Evolutionary conservation across 352 stramenopile genomes (phyloP).

Genomic region (Globisporangium yorkense): DNA sequence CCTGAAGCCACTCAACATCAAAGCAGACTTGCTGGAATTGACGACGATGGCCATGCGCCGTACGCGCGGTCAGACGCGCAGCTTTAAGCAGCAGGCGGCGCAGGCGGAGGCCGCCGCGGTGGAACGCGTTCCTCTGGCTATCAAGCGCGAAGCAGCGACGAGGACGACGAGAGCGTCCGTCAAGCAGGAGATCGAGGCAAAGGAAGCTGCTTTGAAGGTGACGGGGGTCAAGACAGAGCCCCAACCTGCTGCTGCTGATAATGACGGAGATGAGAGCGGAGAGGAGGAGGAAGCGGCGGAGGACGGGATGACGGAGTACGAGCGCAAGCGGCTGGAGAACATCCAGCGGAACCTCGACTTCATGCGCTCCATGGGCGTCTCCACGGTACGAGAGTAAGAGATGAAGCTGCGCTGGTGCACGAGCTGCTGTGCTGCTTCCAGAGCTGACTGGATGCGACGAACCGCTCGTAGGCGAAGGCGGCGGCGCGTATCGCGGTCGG

Average conservation of each 20-base stretch:
- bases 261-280: background rate
- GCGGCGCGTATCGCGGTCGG: slow-evolving; percentile 41
- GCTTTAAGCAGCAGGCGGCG: slow-evolving; percentile 5
- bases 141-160: background rate
- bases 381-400: slow-evolving; percentile 27
- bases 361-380: slow-evolving; percentile 80
- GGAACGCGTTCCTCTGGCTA: background rate
- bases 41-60: slow-evolving; percentile 5
- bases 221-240: slow-evolving; percentile 8
- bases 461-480: slow-evolving; percentile 44
- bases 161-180: background rate
- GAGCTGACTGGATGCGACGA: background rate
- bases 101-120: background rate
- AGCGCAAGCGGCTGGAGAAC: slow-evolving; percentile 77
- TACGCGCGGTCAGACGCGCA: slow-evolving; percentile 10
- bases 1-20: background rate
- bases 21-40: background rate
- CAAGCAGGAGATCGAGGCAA: background rate
- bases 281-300: background rate
- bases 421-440: too few relatives aligned
- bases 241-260: slow-evolving; percentile 4
- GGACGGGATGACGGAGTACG: slow-evolving; percentile 57
- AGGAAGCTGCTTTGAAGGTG: background rate
- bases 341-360: slow-evolving; percentile 83
- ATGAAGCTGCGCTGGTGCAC: too few relatives aligned